Evolutionary conservation across 768 basidiomycete genomes (phyloP).

Genomic region (Auricularia sp.): DNA sequence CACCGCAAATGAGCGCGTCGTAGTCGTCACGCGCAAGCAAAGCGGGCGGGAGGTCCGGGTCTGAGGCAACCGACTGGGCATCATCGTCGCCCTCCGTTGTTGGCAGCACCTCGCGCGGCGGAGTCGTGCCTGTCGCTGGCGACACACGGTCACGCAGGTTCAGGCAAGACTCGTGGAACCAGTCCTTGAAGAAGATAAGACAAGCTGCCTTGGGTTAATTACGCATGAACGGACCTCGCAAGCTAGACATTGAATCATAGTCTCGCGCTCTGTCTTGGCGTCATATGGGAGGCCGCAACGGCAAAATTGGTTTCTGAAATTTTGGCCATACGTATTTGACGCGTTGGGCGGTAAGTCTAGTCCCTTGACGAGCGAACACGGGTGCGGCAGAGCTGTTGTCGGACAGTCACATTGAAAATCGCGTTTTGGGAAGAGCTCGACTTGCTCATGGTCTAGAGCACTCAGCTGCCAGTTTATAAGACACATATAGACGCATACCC

Average conservation of each 20-base stretch:
- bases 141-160: slow-evolving; percentile 53
- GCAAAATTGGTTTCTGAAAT: slow-evolving; percentile 63
- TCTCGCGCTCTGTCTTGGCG: slow-evolving; percentile 61
- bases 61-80: slow-evolving; percentile 46
- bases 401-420: slow-evolving; percentile 81
- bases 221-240: slow-evolving; percentile 50
- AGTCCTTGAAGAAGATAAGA: slow-evolving; percentile 42
- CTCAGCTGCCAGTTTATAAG: too few relatives aligned
- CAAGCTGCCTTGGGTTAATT: too few relatives aligned
- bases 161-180: slow-evolving; percentile 87
- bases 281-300: slow-evolving; percentile 67
- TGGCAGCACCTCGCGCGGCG: slow-evolving; percentile 31
- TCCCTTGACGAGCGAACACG: slow-evolving; percentile 52
- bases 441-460: slow-evolving; percentile 36
- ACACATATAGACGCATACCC: slow-evolving; percentile 7
- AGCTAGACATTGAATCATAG: slow-evolving; percentile 80
- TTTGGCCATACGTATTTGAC: slow-evolving; percentile 60
- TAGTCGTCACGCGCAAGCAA: slow-evolving; percentile 61
- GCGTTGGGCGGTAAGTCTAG: slow-evolving; percentile 42
- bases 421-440: slow-evolving; percentile 82
- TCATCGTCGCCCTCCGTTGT: slow-evolving; percentile 32
- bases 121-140: slow-evolving; percentile 27
- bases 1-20: slow-evolving; percentile 63
- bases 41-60: slow-evolving; percentile 53
- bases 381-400: slow-evolving; percentile 47